phyloP scores from a whole-genome alignment of 2,329 filamentous ascomycete genomes.

The Calonectria hongkongensis region DNA sequence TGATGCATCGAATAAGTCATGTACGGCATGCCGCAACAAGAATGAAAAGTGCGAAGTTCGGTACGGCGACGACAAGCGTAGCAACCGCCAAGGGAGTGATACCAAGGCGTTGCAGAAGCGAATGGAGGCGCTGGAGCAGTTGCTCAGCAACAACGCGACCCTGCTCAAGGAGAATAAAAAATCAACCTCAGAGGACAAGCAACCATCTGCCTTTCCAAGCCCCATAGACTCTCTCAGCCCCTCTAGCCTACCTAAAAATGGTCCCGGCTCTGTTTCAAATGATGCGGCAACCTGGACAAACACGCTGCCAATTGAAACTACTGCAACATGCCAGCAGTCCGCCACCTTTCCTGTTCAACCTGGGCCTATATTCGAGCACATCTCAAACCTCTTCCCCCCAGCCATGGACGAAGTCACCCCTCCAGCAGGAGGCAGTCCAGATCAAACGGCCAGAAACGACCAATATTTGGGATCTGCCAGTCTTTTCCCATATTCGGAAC shows the following conservation, averaged over 20 bases:
- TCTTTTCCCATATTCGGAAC: conserved; percentile 2
- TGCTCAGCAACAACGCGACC: neutral
- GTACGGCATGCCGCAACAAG: neutral
- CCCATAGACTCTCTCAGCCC: neutral
- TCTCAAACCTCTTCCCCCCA: neutral
- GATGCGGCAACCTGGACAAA: no score
- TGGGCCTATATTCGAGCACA: neutral
- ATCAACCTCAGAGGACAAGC: neutral
- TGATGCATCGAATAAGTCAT: neutral
- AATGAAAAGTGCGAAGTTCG: conserved; percentile 3
- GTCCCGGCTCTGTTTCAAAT: neutral
- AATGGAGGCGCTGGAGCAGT: neutral
- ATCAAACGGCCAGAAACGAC: neutral
- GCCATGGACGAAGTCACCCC: neutral
- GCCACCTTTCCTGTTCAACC: neutral
- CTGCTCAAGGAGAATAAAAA: neutral
- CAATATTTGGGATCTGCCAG: neutral
- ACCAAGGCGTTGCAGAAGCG: conserved; percentile 11
- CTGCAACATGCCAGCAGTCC: neutral
- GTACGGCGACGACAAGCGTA: neutral
- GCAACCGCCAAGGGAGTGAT: neutral
- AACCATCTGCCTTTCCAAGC: neutral
- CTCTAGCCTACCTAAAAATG: neutral
- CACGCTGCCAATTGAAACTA: neutral
- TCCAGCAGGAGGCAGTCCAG: neutral